Conservation (phyloP, 1,139 yeast species). For the Kurtzmaniella quercitrusa region DNA sequence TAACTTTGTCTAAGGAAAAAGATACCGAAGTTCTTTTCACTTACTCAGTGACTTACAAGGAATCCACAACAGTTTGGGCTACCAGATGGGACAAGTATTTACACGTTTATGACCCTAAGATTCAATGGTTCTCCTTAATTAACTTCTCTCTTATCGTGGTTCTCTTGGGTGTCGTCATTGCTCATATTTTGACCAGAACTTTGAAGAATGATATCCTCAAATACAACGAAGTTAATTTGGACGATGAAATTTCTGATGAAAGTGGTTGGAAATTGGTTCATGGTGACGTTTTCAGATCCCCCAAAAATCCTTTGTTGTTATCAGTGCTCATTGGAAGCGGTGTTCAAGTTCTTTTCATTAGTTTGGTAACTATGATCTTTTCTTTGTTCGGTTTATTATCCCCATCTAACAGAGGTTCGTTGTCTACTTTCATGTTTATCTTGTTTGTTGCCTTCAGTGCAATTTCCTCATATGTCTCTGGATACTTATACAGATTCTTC, state of each 20-base stretch:
- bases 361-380: slow-evolving; percentile 67
- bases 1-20: slow-evolving; percentile 27
- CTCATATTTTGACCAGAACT: slow-evolving; percentile 75
- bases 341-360: slow-evolving; percentile 75
- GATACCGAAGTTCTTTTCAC: slow-evolving; percentile 34
- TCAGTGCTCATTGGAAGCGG: slow-evolving; percentile 90
- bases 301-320: slow-evolving; percentile 63
- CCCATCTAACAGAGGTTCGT: slow-evolving; percentile 92
- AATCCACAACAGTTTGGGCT: slow-evolving; percentile 85
- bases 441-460: slow-evolving; percentile 76
- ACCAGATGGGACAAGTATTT: slow-evolving; percentile 98
- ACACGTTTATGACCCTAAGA: slow-evolving; percentile 85
- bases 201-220: slow-evolving; percentile 81
- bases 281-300: slow-evolving; percentile 93
- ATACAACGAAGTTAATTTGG: slow-evolving; percentile 85
- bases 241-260: slow-evolving; percentile 87
- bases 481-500: slow-evolving; percentile 79
- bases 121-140: slow-evolving; percentile 91
- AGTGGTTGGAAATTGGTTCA: slow-evolving; percentile 97
- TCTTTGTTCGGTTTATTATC: slow-evolving; percentile 88
- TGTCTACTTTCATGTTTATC: slow-evolving; percentile 85
- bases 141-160: slow-evolving; percentile 81
- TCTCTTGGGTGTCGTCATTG: slow-evolving; percentile 72
- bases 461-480: slow-evolving; percentile 83
- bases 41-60: slow-evolving; percentile 54